phyloP scores from a whole-genome alignment of 2,329 filamentous ascomycete genomes.

The Malbranchea cinnamomea region DNA sequence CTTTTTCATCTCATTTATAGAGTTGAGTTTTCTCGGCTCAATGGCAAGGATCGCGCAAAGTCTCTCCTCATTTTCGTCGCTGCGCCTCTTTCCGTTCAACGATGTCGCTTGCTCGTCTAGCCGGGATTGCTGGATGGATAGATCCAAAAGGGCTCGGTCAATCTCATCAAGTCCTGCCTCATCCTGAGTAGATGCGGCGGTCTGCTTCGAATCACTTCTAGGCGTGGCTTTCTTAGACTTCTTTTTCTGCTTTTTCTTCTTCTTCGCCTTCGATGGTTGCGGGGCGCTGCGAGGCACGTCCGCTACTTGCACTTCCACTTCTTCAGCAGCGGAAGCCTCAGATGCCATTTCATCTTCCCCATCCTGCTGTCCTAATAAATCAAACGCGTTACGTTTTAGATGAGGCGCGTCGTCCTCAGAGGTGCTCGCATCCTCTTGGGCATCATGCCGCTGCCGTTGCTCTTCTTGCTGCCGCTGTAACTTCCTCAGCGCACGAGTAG shows the following conservation, averaged over 20 bases:
- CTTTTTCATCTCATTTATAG: conserved; percentile 77
- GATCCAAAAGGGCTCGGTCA: conserved; percentile 45
- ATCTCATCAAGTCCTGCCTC: conserved; percentile 44
- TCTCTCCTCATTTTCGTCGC: conserved; percentile 14
- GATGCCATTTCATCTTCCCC: conserved; percentile 20
- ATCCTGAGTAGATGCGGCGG: conserved; percentile 11
- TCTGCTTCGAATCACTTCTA: conserved; percentile 10
- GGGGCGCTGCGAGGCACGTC: conserved; percentile 8
- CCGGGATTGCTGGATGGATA: conserved; percentile 33
- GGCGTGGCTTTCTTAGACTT: conserved; percentile 23
- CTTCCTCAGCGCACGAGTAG: conserved; percentile 49
- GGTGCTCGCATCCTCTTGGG: conserved; percentile 24
- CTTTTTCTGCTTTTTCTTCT: conserved; percentile 47
- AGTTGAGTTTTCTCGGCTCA: conserved; percentile 62
- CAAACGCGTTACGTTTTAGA: conserved; percentile 38
- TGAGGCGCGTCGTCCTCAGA: conserved; percentile 26
- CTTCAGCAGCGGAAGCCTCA: conserved; percentile 13
- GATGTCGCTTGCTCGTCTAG: conserved; percentile 2
- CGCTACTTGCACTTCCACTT: too few species aligned
- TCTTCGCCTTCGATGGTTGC: conserved; percentile 35
- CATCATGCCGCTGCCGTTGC: conserved; percentile 31
- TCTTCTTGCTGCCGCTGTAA: conserved; percentile 47
- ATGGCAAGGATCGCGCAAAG: conserved; percentile 43
- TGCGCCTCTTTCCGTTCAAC: neutral
- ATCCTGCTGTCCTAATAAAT: conserved; percentile 31